Conservation (phyloP, 495 filamentous ascomycete genomes). For the Immersiella caudata region DNA sequence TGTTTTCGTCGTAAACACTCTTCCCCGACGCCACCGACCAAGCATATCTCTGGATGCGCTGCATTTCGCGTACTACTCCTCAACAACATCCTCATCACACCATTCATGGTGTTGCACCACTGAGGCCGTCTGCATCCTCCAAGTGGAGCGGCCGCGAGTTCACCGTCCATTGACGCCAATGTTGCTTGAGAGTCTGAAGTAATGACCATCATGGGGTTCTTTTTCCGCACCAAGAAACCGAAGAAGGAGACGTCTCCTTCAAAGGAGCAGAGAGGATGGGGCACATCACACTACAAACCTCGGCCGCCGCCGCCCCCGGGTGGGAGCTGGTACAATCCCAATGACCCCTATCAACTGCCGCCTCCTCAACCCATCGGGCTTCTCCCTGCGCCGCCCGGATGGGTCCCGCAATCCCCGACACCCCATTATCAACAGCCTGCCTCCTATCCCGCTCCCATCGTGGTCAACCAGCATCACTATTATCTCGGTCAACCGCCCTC, state of each 20-base stretch:
- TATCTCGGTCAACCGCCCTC: constrained; percentile 41
- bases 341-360: constrained; percentile 27
- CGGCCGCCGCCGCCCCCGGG: constrained; percentile 24
- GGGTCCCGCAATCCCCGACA: constrained; percentile 30
- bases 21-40: background rate
- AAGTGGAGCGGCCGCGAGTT: constrained; percentile 1
- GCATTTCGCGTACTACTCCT: background rate
- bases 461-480: constrained; percentile 55
- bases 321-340: constrained; percentile 29
- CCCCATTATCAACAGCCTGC: constrained; percentile 34
- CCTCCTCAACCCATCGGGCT: constrained; percentile 41
- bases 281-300: constrained; percentile 24
- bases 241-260: constrained; percentile 34
- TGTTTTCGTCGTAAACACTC: constrained; percentile 10
- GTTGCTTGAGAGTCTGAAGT: background rate
- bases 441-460: constrained; percentile 40
- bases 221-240: constrained; percentile 48
- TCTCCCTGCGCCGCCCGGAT: constrained; percentile 40
- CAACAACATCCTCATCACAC: background rate
- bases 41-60: background rate
- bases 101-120: constrained; percentile 12
- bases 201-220: constrained; percentile 47
- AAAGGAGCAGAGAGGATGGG: constrained; percentile 22
- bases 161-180: constrained; percentile 19
- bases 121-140: constrained; percentile 8